A percentile compares a stretch with the other conserved stretches of the same genome.
These are phyloP conservation scores for Pseudoneurospora amorphoporcata DNA, from an alignment of 495 filamentous ascomycete species.

Conservation along the genomic window DNA sequence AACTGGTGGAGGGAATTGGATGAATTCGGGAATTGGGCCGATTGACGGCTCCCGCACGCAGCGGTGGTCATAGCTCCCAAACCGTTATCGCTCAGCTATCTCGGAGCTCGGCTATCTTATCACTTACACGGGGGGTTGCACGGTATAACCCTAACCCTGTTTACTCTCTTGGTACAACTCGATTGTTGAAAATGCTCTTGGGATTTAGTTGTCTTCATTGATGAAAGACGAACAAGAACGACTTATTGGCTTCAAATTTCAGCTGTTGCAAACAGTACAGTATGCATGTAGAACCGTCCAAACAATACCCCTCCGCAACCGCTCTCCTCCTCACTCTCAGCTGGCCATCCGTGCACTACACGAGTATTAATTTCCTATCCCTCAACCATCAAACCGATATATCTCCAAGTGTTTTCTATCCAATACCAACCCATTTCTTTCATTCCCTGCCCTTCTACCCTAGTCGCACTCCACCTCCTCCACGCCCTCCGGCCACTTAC, in stretches of 20 bases:
- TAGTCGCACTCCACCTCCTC: background rate
- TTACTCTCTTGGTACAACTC: background rate
- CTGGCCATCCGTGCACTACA: too few relatives aligned
- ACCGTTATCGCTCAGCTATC: background rate
- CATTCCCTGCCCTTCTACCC: too few relatives aligned
- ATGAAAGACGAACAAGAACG: background rate
- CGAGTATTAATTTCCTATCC: too few relatives aligned
- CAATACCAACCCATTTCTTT: too few relatives aligned
- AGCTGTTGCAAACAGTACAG: background rate
- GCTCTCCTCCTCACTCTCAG: background rate
- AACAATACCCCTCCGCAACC: background rate
- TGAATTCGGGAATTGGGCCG: background rate
- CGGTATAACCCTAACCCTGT: background rate
- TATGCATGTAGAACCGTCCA: background rate
- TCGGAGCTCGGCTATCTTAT: background rate
- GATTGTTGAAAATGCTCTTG: background rate
- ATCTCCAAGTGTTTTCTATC: too few relatives aligned
- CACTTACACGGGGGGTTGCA: background rate
- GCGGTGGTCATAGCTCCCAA: background rate
- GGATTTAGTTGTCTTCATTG: background rate
- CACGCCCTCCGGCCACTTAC: background rate
- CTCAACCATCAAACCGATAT: too few relatives aligned
- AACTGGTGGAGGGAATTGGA: background rate
- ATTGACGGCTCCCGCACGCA: background rate
- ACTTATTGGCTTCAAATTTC: accelerated